Base-by-base conservation (phyloP, 208 protist genomes). In the Leishmania mexicana region DNA sequence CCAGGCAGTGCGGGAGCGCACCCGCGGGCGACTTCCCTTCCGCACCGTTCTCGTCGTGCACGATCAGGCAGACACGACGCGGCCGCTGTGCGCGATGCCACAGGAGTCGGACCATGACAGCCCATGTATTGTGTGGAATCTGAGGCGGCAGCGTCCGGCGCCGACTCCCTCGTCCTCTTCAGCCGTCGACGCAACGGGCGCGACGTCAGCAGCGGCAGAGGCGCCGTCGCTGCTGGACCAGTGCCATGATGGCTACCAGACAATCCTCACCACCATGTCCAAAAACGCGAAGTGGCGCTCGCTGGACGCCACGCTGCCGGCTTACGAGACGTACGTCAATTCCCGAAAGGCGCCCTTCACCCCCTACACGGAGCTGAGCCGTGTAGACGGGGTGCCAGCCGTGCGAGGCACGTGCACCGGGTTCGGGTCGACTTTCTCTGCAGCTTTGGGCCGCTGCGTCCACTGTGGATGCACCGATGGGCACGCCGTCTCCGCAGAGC, bases 11-110 rank as follows among this genome's bases (percentile, higher is more conserved):
- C 86, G 87, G 1, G 57, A 78, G 31, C 85, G 89, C 35, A 92
- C 85, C n/a, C 62, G 15, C 17, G 87, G 88, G 21, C 80, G 68
- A 53, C 81, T 96, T 31, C 80, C 88, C 8, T 96, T 96, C 73
- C 87, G 91, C 54, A 96, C 91, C 0, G 90, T 96, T 28, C 78
- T 96, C 73, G 84, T 97, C 28, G 72, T 97, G 64, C 92, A 95
- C 84, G 85, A 97, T 65, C 90, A 94, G 70, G 90, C 83, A 19
- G 81, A 85, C 6, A 79, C 60, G n/a, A 96, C 94, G 51, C 79
- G 75, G 70, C 90, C 86, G 17, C 78, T 96, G 42, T 92, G 83
- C 65, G 49, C 80, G 19, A 86, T 93, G 60, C 73, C 84, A 17
- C 76, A 84, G 31, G 78, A 81, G 53, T 72, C 67, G 51, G 42